Conservation (phyloP, 768 basidiomycete species). For the Lepiota brunneoincarnata region DNA sequence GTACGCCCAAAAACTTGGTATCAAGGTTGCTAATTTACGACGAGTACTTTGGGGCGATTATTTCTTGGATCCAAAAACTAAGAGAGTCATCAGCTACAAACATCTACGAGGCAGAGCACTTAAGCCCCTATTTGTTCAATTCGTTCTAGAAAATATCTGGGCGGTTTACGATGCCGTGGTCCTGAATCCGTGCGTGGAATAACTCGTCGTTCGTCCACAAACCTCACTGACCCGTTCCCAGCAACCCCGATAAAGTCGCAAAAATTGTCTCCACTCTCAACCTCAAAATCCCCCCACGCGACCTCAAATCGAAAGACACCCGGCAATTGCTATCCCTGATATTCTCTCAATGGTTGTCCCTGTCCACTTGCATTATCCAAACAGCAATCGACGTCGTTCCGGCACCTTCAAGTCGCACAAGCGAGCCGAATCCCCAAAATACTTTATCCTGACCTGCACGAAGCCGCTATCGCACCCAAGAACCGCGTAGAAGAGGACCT, state of each 20-base stretch:
- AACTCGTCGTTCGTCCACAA: neutral
- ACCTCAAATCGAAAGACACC: slow-evolving; percentile 89
- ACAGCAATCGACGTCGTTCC: slow-evolving; percentile 93
- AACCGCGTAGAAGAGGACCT: slow-evolving; percentile 84
- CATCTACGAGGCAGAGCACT: slow-evolving; percentile 82
- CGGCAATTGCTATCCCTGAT: slow-evolving; percentile 81
- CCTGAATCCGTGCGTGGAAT: slow-evolving; percentile 75
- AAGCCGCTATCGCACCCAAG: slow-evolving; percentile 56
- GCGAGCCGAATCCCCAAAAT: slow-evolving; percentile 84
- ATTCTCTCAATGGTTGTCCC: slow-evolving; percentile 93
- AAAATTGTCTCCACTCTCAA: slow-evolving; percentile 86
- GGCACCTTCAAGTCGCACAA: slow-evolving; percentile 79
- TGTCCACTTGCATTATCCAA: slow-evolving; percentile 92
- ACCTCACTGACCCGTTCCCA: slow-evolving; percentile 29
- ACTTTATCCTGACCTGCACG: slow-evolving; percentile 78
- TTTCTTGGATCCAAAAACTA: slow-evolving; percentile 94
- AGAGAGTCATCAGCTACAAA: slow-evolving; percentile 87
- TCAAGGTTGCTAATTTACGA: slow-evolving; percentile 83
- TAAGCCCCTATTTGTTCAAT: slow-evolving; percentile 96
- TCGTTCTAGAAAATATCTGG: slow-evolving; percentile 97
- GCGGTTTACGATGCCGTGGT: slow-evolving; percentile 91
- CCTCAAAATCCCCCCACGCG: slow-evolving; percentile 82
- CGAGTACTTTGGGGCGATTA: slow-evolving; percentile 96
- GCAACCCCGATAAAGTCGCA: slow-evolving; percentile 83
- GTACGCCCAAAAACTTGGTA: slow-evolving; percentile 85